A percentile compares a stretch with the other conserved stretches of the same genome.
Conservation (phyloP, 805 yeast genomes). For the Sugiyamaella qingdaonensis region DNA sequence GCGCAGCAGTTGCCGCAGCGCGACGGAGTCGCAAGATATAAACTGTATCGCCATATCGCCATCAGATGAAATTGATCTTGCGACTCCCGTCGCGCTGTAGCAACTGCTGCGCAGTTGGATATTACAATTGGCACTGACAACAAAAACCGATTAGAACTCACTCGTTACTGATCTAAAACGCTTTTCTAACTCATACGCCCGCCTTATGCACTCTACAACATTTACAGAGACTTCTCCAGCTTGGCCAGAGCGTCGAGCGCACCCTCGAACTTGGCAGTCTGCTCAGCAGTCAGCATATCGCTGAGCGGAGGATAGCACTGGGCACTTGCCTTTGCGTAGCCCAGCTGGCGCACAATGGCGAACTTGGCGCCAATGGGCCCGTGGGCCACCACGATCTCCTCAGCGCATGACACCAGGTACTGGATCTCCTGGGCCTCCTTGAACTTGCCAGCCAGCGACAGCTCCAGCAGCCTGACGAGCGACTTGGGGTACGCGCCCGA, state of each 20-base stretch:
- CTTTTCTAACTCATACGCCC: too few species aligned
- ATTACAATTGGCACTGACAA: too few species aligned
- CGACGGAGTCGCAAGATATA: too few species aligned
- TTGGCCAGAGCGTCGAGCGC: constrained; percentile 17
- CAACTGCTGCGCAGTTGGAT: too few species aligned
- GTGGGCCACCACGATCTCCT: constrained; percentile 40
- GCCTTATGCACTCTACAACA: not conserved
- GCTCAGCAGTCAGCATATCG: constrained; percentile 17
- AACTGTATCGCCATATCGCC: too few species aligned
- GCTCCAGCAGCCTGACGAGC: constrained; percentile 39
- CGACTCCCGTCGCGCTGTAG: too few species aligned
- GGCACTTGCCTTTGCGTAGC: constrained; percentile 31
- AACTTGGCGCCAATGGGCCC: constrained; percentile 50
- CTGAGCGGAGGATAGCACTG: constrained; percentile 35
- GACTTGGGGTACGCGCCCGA: constrained; percentile 51
- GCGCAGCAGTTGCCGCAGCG: too few species aligned
- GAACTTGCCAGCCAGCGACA: constrained; percentile 38
- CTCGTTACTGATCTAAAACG: too few species aligned
- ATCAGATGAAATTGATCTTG: too few species aligned
- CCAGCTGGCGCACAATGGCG: constrained; percentile 35
- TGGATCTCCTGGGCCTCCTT: constrained; percentile 44
- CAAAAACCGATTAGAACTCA: too few species aligned
- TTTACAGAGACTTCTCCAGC: constrained; percentile 22
- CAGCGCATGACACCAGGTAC: constrained; percentile 42
- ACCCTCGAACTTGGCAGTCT: constrained; percentile 11